Evolutionary conservation across 1,284 basidiomycete genomes (phyloP).

Genomic region (Ustilago tritici): DNA sequence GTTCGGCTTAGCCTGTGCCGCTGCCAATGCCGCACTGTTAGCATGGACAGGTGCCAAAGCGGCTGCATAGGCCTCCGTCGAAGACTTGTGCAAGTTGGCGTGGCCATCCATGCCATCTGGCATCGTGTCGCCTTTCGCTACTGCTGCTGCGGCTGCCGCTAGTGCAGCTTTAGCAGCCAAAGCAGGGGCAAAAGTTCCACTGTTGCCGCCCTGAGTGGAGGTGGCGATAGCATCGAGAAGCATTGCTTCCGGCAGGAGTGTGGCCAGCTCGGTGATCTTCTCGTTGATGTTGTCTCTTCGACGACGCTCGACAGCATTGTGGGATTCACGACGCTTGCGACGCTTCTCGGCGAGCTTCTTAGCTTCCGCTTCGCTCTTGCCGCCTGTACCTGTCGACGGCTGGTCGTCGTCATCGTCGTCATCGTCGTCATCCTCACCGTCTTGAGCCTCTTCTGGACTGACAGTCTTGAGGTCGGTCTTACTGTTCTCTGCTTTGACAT

Average conservation of each 20-base stretch:
- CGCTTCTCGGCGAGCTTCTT: constrained; percentile 76
- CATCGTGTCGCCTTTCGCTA: constrained; percentile 36
- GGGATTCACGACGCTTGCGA: constrained; percentile 81
- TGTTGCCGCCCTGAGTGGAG: constrained; percentile 61
- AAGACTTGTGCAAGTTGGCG: constrained; percentile 40
- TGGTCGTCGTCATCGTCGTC: constrained; percentile 43
- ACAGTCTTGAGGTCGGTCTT: constrained; percentile 23
- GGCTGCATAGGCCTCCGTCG: constrained; percentile 49
- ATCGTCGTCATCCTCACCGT: constrained; percentile 44
- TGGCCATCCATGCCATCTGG: constrained; percentile 20
- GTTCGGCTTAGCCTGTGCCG: constrained; percentile 66
- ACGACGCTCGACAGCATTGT: constrained; percentile 89
- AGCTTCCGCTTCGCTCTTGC: constrained; percentile 52
- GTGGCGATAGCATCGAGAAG: constrained; percentile 66
- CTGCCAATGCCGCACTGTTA: constrained; percentile 59
- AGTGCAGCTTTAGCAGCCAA: constrained; percentile 53
- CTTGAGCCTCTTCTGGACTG: constrained; percentile 25
- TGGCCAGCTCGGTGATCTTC: constrained; percentile 87
- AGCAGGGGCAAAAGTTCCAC: constrained; percentile 51
- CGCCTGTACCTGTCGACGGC: constrained; percentile 10
- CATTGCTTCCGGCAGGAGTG: constrained; percentile 80
- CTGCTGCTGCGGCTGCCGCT: constrained; percentile 39
- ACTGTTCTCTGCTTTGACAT: constrained; percentile 22
- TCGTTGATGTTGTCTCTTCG: constrained; percentile 92
- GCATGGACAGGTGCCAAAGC: constrained; percentile 60